These are phyloP conservation scores for Arabidopsis arenosa DNA, from an alignment of 345 rosid genomes.

Conservation along the genomic window DNA sequence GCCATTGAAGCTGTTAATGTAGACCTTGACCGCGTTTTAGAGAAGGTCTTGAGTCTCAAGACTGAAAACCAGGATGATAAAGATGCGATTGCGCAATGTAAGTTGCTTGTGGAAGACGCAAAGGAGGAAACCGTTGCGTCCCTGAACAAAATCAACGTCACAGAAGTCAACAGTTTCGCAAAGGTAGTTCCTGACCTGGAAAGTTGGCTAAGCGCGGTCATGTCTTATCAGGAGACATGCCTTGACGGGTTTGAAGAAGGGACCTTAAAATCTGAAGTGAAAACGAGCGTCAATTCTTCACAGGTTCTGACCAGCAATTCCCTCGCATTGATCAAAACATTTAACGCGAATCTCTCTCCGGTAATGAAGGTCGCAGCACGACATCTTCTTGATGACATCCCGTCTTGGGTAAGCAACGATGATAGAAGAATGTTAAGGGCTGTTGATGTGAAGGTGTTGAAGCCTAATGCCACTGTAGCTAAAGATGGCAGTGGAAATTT, in stretches of 20 bases:
- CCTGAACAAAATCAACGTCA: constrained; percentile 19
- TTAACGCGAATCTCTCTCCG: constrained; percentile 37
- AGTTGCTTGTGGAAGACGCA: constrained; percentile 56
- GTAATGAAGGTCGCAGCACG: constrained; percentile 33
- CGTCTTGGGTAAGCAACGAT: constrained; percentile 62
- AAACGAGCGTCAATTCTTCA: constrained; percentile 49
- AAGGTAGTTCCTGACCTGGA: constrained; percentile 52
- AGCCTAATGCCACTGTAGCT: constrained; percentile 67
- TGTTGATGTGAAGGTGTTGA: constrained; percentile 38
- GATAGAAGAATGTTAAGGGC: constrained; percentile 67
- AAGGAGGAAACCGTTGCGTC: constrained; percentile 53
- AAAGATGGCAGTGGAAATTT: constrained; percentile 85
- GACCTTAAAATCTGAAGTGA: constrained; percentile 51
- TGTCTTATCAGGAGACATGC: constrained; percentile 77
- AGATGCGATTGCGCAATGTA: constrained; percentile 68
- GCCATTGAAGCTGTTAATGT: constrained; percentile 53
- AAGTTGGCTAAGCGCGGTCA: constrained; percentile 82
- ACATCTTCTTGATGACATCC: constrained; percentile 56
- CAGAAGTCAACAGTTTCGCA: constrained; percentile 29
- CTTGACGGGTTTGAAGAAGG: constrained; percentile 81
- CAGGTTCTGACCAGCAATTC: constrained; percentile 71
- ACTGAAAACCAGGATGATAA: constrained; percentile 53
- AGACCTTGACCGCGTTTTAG: constrained; percentile 49
- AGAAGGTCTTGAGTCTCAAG: constrained; percentile 44
- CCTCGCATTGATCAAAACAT: constrained; percentile 61